A percentile compares a stretch with the other conserved stretches of the same genome.
These are phyloP conservation scores for Limonium bicolor DNA, from an alignment of 148 eudicot species.

Conservation along the genomic window DNA sequence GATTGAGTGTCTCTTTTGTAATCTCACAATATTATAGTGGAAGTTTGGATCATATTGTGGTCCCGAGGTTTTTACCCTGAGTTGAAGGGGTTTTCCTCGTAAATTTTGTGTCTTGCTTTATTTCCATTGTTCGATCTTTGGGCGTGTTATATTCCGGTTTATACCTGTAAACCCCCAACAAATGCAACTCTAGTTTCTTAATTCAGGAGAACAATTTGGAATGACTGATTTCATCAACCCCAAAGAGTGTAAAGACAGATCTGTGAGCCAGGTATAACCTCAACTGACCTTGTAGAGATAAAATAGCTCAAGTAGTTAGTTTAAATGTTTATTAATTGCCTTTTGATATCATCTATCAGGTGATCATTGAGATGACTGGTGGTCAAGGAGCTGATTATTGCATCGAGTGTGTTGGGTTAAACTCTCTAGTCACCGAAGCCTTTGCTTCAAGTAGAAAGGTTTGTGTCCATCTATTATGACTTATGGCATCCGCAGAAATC, in stretches of 20 bases:
- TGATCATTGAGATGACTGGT: slow-evolving; percentile 46
- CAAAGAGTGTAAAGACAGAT: slow-evolving; percentile 24
- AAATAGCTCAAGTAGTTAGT: no score
- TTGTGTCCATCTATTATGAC: neutral
- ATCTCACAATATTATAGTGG: no score
- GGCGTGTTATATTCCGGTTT: no score
- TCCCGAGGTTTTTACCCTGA: no score
- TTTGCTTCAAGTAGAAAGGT: slow-evolving; percentile 43
- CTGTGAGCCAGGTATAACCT: slow-evolving; percentile 37
- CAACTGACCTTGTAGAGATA: no score
- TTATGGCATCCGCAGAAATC: neutral
- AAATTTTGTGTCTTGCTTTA: no score
- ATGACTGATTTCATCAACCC: slow-evolving; percentile 54
- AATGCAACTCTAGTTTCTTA: neutral
- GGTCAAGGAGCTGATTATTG: slow-evolving; percentile 79
- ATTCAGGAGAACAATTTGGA: slow-evolving; percentile 48
- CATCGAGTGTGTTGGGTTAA: slow-evolving; percentile 60
- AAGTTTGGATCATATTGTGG: no score
- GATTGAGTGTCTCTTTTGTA: no score
- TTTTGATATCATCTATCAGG: slow-evolving; percentile 15
- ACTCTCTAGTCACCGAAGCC: slow-evolving; percentile 52
- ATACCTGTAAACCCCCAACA: neutral
- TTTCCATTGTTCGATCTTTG: no score
- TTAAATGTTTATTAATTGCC: no score
- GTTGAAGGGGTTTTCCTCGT: no score